phyloP scores from a whole-genome alignment of 371 early-diverging fungal genomes.

The Actinomucor elegans region DNA sequence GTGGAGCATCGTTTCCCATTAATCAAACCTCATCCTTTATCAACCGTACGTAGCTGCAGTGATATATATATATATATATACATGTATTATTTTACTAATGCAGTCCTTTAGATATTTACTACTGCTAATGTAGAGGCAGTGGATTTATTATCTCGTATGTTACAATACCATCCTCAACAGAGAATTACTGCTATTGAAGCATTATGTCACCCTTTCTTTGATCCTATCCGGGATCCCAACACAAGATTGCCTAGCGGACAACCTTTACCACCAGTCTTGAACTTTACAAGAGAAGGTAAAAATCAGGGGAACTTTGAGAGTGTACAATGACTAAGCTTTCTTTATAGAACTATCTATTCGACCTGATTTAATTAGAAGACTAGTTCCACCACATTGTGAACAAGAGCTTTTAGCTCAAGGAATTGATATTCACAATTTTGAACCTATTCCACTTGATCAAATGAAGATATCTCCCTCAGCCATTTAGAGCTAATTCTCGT shows the following conservation, averaged over 20 bases:
- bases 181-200: conserved; percentile 93
- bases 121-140: conserved; percentile 79
- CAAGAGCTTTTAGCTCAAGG: conserved; percentile 51
- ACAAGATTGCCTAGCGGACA: conserved; percentile 77
- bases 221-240: conserved; percentile 83
- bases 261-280: conserved; percentile 85
- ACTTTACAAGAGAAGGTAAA: conserved; percentile 79
- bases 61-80: neutral
- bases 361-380: conserved; percentile 53
- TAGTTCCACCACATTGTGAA: conserved; percentile 68
- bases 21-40: conserved; percentile 92
- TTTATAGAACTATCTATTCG: conserved; percentile 51
- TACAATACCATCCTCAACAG: conserved; percentile 92
- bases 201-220: conserved; percentile 94
- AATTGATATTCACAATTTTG: conserved; percentile 48
- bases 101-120: conserved; percentile 54
- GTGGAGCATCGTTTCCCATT: conserved; percentile 97
- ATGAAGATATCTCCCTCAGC: conserved; percentile 33
- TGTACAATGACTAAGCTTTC: neutral
- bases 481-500: conserved; percentile 10
- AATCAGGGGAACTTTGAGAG: too few relatives aligned
- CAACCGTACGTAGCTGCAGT: conserved; percentile 53
- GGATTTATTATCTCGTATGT: conserved; percentile 81
- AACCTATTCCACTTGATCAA: conserved; percentile 45
- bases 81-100: conserved; percentile 10